Evolutionary conservation across 169 alveolate genomes (phyloP), one percentile per base, ranked within the genome.

Genomic region (Plasmodium blacklocki): DNA sequence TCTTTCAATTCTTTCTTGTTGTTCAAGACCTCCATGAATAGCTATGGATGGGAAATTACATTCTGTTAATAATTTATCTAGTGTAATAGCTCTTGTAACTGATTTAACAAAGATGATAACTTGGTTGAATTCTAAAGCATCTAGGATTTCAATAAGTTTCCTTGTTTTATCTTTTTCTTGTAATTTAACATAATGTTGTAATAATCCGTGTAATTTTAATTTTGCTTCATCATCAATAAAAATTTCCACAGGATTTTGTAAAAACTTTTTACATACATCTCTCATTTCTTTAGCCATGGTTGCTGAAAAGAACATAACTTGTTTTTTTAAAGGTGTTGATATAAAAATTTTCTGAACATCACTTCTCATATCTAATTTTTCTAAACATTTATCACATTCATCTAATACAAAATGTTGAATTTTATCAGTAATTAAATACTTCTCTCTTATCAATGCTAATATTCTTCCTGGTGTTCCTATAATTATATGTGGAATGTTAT

Each of bases 381-480:
- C 99, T 73, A 99, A 97, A 96, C 99, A 98, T 93, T 98, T 98
- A 92, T 99, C 99, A 93, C 99, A 99, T 93, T 99, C 99, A 91
- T 99, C 99, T 73, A 99, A 95, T 54, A 99, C 99, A 91, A 99
- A 99, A 91, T 96, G 98, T 95, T 97, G 97, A 14, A 98, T 93
- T 66, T 97, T 95, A 71, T 96, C 97, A 89, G 98, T 94, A 88
- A 96, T 96, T 58, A 99, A 92, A 74, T 96, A 97, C 93, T 98
- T 97, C 73, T 96, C 97, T 88, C 96, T 95, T 15, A 97, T 96
- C 18, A 99, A 96, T 19, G 99, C 99, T 43, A 98, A 95, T 43
- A 98, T 96, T 66, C 99, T 97, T 14, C 99, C 99, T n/a, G 99
- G 99, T 12, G 99, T 98, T 2, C 99, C 99, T 26, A 99, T 99